These are phyloP conservation scores for Sicyos edulis DNA, from an alignment of 306 rosid species.

Conservation along the genomic window DNA sequence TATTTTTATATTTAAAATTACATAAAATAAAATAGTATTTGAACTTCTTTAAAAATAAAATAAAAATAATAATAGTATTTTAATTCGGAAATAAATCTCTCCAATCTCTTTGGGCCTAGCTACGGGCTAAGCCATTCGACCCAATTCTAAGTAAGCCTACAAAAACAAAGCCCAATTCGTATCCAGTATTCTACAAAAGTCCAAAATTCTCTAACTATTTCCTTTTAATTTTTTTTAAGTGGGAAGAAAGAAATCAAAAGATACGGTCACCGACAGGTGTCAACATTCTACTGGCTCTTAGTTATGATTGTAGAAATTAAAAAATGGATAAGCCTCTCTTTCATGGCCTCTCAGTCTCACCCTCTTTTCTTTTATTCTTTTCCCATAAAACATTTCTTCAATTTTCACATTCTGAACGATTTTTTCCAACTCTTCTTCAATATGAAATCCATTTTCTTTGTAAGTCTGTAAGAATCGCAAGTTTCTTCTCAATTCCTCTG, in stretches of 20 bases:
- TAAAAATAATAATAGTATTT: not conserved
- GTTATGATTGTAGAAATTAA: slow-evolving; percentile 22
- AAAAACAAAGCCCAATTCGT: not conserved
- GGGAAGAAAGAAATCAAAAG: not conserved
- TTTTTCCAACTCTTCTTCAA: not conserved
- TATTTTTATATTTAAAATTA: no score
- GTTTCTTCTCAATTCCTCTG: not conserved
- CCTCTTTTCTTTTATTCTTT: slow-evolving; percentile 11
- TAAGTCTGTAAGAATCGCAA: slow-evolving; percentile 20
- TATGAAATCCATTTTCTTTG: slow-evolving; percentile 34
- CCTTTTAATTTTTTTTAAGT: no score
- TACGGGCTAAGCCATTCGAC: not conserved
- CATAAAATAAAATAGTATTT: not conserved
- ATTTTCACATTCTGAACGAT: no score
- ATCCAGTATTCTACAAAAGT: not conserved
- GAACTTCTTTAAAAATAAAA: not conserved
- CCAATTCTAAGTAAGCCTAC: not conserved
- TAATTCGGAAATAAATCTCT: no score
- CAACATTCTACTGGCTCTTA: slow-evolving; percentile 23
- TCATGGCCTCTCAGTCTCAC: slow-evolving; percentile 25
- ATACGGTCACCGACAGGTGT: slow-evolving; percentile 34
- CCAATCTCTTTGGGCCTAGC: not conserved
- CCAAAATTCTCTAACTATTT: not conserved
- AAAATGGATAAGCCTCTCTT: slow-evolving; percentile 60
- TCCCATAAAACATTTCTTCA: no score